Evolutionary conservation across 164 flowering plant genomes (phyloP).

Genomic region (Nymphaea thermarum): DNA sequence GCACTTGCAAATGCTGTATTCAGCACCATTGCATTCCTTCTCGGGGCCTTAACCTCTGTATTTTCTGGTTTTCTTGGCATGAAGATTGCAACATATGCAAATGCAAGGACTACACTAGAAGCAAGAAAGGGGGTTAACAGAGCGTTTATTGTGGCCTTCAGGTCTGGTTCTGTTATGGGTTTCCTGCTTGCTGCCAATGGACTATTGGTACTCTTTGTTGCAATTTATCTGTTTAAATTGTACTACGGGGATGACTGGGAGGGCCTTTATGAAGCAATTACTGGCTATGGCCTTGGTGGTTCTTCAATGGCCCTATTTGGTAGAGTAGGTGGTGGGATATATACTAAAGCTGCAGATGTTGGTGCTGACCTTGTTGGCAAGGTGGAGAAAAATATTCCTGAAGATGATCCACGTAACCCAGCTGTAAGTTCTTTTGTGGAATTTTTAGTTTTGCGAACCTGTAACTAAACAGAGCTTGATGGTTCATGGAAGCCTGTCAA

Average conservation of each 20-base stretch:
- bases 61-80: conserved; percentile 14
- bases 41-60: conserved; percentile 12
- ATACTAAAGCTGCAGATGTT: conserved; percentile 13
- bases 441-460: too few species aligned
- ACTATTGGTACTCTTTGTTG: conserved; percentile 12
- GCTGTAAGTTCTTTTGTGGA: conserved; percentile 4
- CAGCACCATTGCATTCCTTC: conserved; percentile 11
- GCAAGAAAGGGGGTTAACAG: conserved; percentile 13
- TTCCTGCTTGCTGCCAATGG: conserved; percentile 17
- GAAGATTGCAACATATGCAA: conserved; percentile 14
- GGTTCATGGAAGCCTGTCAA: too few species aligned
- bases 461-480: too few species aligned
- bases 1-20: conserved; percentile 12
- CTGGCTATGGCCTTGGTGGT: conserved; percentile 17
- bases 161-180: conserved; percentile 17
- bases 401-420: conserved; percentile 13
- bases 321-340: conserved; percentile 12
- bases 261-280: conserved; percentile 14
- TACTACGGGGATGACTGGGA: conserved; percentile 18
- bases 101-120: conserved; percentile 14
- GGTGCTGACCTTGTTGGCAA: conserved; percentile 16
- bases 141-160: conserved; percentile 12
- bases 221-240: conserved; percentile 11
- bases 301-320: conserved; percentile 18
- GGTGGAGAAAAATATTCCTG: conserved; percentile 12